Percentiles rank a stretch among this genome's conserved stretches.
Conservation (phyloP, 2,329 filamentous ascomycete genomes). For the Bisporella sp. region DNA sequence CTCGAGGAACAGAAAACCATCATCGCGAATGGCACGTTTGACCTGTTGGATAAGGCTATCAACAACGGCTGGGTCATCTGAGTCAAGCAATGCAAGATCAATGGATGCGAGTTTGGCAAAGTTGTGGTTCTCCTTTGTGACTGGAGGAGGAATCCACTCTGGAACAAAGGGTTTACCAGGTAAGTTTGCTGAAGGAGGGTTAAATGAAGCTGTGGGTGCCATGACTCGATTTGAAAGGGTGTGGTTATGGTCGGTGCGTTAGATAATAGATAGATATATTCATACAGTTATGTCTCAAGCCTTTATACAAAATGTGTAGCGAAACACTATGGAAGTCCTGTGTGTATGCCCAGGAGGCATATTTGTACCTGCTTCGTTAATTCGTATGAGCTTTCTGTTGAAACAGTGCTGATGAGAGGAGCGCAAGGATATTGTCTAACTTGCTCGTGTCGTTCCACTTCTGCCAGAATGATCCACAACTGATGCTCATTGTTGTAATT, state of each 20-base stretch:
- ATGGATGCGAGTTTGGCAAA: conserved; percentile 35
- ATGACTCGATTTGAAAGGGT: background rate
- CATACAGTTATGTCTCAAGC: background rate
- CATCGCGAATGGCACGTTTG: conserved; percentile 36
- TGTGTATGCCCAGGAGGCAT: background rate
- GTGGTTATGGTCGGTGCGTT: background rate
- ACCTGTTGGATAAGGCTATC: conserved; percentile 35
- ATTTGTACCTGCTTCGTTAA: background rate
- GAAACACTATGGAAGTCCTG: background rate
- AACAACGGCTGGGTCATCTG: conserved; percentile 35
- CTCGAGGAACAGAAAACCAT: conserved; percentile 40
- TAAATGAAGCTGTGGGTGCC: conserved; percentile 31
- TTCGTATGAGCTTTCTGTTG: background rate
- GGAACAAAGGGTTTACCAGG: conserved; percentile 36
- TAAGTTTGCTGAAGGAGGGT: conserved; percentile 32
- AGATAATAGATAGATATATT: background rate
- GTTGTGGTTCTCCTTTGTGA: conserved; percentile 37
- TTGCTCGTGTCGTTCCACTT: background rate
- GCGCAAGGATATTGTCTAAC: background rate
- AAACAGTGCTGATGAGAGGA: background rate
- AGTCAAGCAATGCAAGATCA: conserved; percentile 37
- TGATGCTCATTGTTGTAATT: background rate
- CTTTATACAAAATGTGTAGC: background rate
- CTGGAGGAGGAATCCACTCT: conserved; percentile 35
- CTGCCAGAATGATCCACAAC: background rate